Base-by-base conservation (phyloP, 768 basidiomycete species). In the Psilocybe azurescens region DNA sequence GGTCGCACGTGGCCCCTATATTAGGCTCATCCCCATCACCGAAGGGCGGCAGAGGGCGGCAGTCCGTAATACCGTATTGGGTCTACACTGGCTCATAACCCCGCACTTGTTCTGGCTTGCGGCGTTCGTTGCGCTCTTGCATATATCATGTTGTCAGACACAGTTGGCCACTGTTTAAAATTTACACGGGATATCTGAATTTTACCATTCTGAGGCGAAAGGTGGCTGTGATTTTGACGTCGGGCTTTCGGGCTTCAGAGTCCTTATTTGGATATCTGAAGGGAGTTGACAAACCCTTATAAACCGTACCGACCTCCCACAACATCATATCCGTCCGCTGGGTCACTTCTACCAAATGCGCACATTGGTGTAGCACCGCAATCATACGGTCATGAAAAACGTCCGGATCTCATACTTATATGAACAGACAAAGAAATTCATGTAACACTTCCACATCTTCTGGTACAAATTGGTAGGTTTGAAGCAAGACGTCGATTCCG, bases 301-400 rank as follows among this genome's bases (percentile, higher is more conserved):
- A 65, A 64, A 61, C 60, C 61, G 67, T 53, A 60, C 61, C 66
- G 62, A 65, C 67, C 56, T 63, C 57, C 57, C 56, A 57, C 64
- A 64, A 62, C 59, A 51, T 55, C 66, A 58, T 61, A 67, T 69
- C 66, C 68, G 67, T 73, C 71, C 67, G 59, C 69, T 74, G 81
- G 81, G 77, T 79, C 79, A 73, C 67, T 75, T 73, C 72, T 77
- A 65, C 81, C 79, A 77, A 77, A 81, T 80, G 70, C 77, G 78
- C 75, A 72, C 75, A 72, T 64, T 70, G 56, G 50, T 70, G 65
- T 67, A 73, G 78, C 77, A 79, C 76, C 73, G 77, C 77, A 77
- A 73, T 79, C 75, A 77, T 73, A 78, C 81, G 79, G 80, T 67
- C 74, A 78, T 79, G 73, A 73, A 77, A 75, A 74, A 75, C 78